phyloP scores from a whole-genome alignment of 2,329 filamentous ascomycete species.

The Pyricularia pennisetigena region DNA sequence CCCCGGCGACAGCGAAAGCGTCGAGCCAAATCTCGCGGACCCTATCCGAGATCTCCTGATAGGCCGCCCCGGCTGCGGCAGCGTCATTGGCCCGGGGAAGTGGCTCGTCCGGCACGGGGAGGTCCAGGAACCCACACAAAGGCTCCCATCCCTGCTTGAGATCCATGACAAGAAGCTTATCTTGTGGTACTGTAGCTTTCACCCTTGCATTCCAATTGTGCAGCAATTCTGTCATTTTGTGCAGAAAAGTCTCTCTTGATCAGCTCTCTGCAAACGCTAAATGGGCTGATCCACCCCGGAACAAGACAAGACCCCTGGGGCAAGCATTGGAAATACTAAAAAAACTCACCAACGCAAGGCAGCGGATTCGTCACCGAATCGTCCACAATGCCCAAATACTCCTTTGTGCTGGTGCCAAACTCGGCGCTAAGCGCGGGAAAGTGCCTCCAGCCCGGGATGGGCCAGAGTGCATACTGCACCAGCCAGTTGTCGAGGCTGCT shows the following conservation, averaged over 20 bases:
- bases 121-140: constrained; percentile 19
- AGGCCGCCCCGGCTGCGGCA: constrained; percentile 8
- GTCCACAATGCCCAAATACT: not conserved
- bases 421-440: constrained; percentile 1
- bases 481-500: not conserved
- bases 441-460: constrained; percentile 7
- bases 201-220: constrained; percentile 4
- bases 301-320: not conserved
- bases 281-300: not conserved
- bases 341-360: not conserved
- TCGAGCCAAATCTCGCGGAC: not conserved
- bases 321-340: not conserved
- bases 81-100: constrained; percentile 19
- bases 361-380: not conserved
- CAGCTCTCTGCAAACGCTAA: not conserved
- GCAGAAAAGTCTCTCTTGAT: not conserved
- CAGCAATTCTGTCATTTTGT: constrained; percentile 1
- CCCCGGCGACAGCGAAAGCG: not conserved
- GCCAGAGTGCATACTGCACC: not conserved
- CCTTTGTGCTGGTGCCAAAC: constrained; percentile 4
- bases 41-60: constrained; percentile 3
- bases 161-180: constrained; percentile 16
- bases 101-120: constrained; percentile 17
- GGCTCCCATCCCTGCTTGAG: constrained; percentile 22
- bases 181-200: constrained; percentile 12